These are phyloP conservation scores for Vitellaria paradoxa DNA, from an alignment of 179 eudicot genomes.

Conservation along the genomic window DNA sequence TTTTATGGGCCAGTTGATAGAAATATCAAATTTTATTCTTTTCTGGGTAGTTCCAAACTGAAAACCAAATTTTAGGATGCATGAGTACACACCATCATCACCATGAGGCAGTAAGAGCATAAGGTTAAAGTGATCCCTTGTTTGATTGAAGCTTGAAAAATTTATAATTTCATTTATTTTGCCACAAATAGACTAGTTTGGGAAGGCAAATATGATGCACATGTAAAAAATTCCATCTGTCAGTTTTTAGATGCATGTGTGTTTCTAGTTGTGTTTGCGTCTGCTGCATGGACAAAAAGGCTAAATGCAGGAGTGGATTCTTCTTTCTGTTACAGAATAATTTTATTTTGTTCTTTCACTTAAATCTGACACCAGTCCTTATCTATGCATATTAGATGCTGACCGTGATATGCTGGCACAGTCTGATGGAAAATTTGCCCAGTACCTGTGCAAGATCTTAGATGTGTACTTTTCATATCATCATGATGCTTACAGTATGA, in stretches of 20 bases:
- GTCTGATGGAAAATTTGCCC: constrained; percentile 59
- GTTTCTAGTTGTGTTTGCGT: neutral
- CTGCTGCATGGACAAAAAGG: neutral
- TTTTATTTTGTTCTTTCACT: neutral
- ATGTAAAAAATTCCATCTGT: neutral
- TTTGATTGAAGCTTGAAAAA: constrained; percentile 3
- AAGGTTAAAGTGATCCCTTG: neutral
- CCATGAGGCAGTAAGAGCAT: neutral
- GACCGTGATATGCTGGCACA: constrained; percentile 69
- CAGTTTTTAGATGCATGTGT: neutral
- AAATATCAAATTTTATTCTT: neutral
- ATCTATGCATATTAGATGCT: constrained; percentile 45
- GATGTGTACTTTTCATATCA: constrained; percentile 77
- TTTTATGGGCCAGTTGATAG: neutral
- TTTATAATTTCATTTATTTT: neutral
- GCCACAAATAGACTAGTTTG: neutral
- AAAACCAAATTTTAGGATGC: neutral
- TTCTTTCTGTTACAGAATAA: neutral
- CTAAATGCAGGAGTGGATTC: neutral
- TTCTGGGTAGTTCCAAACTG: neutral
- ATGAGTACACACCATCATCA: neutral
- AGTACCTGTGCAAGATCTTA: constrained; percentile 82
- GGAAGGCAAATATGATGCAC: neutral
- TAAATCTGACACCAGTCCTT: neutral
- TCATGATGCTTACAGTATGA: constrained; percentile 65